Evolutionary conservation across 768 basidiomycete genomes (phyloP), one percentile per base, ranked within the genome.

Genomic region (Polyporus arcularius): DNA sequence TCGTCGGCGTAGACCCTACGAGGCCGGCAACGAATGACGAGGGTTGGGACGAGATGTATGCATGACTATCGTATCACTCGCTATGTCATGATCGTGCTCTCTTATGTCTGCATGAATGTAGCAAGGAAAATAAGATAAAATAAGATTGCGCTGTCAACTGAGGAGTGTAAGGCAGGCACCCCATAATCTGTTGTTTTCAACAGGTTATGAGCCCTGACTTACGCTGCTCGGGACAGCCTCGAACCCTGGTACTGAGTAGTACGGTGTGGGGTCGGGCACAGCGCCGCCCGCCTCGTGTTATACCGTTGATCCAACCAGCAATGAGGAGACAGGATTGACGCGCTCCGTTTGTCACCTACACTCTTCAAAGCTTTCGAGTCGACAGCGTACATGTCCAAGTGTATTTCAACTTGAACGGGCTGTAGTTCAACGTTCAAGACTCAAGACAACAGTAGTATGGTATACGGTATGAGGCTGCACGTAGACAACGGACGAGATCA

Each of bases 11-110:
- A 12, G 57, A 43, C 46, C 58, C 58, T 31, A 28, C 46, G 14
- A 45, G 62, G 60, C 65, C 35, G 30, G 52, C 65, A 43, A 76
- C 73, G 12, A 79, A 80, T 35, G 80, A 82, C 28, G 81, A 84
- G 53, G 85, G 82, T 21, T 83, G 79, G 80, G 87, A 88, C 48
- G 85, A 88, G 53, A 84, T 89, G 80, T 89, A 89, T 71, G 71
- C 80, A 48, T 82, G 60, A 30, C 16, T 40, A 7, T 43, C 0
- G 7, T 46, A n/a, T 51, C 39, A 28, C 38, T 52, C 28, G 38
- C 28, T 30, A 42, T 12, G n/a, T 14, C 14, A 4, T 28, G 7
- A 26, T 18, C 35, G 31, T 47, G 18, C 11, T 26, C 21, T 26
- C 21, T 26, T 26, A 26, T 42, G 35, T 31, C 16, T 42, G 28